Base-by-base conservation (phyloP, 176 grass and related monocot genomes). In the Eragrostis nindensis region DNA sequence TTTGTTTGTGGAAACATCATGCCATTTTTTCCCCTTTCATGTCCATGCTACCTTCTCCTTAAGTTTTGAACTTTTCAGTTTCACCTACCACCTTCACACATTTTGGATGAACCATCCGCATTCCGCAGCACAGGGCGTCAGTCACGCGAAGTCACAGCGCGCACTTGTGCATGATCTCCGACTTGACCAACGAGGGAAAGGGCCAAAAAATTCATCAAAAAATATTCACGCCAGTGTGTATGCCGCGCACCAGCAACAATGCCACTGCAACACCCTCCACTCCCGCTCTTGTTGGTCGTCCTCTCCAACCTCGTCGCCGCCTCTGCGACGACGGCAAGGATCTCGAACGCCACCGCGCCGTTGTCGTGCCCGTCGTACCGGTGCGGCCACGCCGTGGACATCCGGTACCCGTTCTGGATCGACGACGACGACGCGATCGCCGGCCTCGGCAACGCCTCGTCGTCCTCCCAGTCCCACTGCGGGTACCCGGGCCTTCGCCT, bases 381-480 rank as follows among this genome's bases (percentile, higher is more conserved):
- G n/a, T 89, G 87, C 78, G 87, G 87, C 17, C 71, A 86, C 72
- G 49, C 72, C 49, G 83, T 89, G n/a, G 87, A 86, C 78, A 77
- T 86, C 83, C 83, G 78, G 59, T 89, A 82, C 78, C 87, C 87
- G 12, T 89, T 89, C 49, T 89, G 87, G 83, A 77, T 86, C 66
- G 82, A 76, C 53, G 76, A 76, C 53, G 76, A 21, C 62, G 32
- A 21, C 53, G 21, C 52, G 0, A 19, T 4, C 47, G 13, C 18
- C 21, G 9, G 3, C 32, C 32, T 36, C 68, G 16, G 26, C 62
- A 50, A 16, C 80, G 21, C 42, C 26, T 50, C 50, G 10, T 21
- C 5, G 5, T 36, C 50, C 71, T 41, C 52, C 32, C 0, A 17
- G 6, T 30, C 16, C 45, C 46, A 89, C 72, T 89, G 87, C 48